Base-by-base conservation (phyloP, 345 rosid species). In the Eucalyptus melliodora region DNA sequence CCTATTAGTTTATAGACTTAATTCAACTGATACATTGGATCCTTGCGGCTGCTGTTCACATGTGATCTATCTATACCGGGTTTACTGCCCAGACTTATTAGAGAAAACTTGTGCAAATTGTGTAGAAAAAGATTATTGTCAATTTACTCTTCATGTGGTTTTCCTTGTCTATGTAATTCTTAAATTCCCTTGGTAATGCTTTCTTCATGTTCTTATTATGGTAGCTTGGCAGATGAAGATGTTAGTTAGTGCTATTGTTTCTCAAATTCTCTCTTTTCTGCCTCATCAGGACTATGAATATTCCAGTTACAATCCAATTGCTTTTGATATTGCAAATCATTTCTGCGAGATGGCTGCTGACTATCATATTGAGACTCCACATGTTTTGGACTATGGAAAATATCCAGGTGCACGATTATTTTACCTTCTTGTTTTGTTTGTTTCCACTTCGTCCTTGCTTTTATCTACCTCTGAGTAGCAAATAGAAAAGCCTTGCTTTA, bases 341-440 rank as follows among this genome's bases (percentile, higher is more conserved):
- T 98, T 97, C 91, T 96, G 99, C 26, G 99, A 98, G 93, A 98
- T 98, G 99, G 96, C 96, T 87, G 98, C 98, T 0, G 93, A 98
- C 90, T 98, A 98, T 93, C 99, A 98, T 91, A 94, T 96, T 12
- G 99, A 96, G 59, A 93, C 93, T 31, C 99, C 99, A 88, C 99
- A 98, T 91, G 90, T 96, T 89, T 87, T 97, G 95, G 97, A 98
- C 89, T 96, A 94, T 86, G 92, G 85, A 89, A 97, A 94, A 94
- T 98, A 96, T 90, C 99, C 99, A 88, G 95, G 99, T 98, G 89
- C 72, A 90, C 59, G 50, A 60, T 82, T 45, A 67, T 53, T 86
- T 87, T 72, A 26, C 24, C 11, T 62, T 42, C 81, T 50, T 42
- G 45, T 47, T 86, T 87, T n/a, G 56, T 40, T 81, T 51, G 60